These are phyloP conservation scores for Aspergillus sp. DNA, from an alignment of 2,329 filamentous ascomycete genomes.

Conservation along the genomic window DNA sequence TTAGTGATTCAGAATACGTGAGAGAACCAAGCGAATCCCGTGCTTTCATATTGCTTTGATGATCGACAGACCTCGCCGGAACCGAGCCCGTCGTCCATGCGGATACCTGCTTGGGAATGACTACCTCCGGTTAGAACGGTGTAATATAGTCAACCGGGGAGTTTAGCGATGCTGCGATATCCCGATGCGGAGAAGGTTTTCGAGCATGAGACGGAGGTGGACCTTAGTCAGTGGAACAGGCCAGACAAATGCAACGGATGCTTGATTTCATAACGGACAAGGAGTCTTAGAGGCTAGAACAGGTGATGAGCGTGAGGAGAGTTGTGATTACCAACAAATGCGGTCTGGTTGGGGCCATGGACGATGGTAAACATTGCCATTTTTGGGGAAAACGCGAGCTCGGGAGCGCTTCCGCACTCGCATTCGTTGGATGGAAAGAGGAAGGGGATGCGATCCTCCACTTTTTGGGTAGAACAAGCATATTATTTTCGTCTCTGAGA, in stretches of 20 bases:
- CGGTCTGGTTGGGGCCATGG: conserved; percentile 8
- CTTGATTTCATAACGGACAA: background rate
- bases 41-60: no score
- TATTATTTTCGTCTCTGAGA: background rate
- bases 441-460: background rate
- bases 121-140: no score
- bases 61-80: no score
- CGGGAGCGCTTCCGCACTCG: conserved; percentile 4
- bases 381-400: conserved; percentile 4
- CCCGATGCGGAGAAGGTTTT: background rate
- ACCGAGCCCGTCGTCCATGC: no score
- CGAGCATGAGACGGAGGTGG: background rate
- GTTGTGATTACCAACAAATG: conserved; percentile 9
- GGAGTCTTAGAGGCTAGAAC: background rate
- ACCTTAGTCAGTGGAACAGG: conserved; percentile 10
- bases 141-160: no score
- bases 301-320: background rate
- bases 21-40: no score
- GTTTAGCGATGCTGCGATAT: background rate
- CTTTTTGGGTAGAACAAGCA: background rate
- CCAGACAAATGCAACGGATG: background rate
- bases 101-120: no score
- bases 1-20: no score
- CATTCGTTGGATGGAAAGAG: conserved; percentile 8
- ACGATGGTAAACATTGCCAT: conserved; percentile 4